Conservation (phyloP, 2,329 filamentous ascomycete species). For the Didymosphaeria variabile region DNA sequence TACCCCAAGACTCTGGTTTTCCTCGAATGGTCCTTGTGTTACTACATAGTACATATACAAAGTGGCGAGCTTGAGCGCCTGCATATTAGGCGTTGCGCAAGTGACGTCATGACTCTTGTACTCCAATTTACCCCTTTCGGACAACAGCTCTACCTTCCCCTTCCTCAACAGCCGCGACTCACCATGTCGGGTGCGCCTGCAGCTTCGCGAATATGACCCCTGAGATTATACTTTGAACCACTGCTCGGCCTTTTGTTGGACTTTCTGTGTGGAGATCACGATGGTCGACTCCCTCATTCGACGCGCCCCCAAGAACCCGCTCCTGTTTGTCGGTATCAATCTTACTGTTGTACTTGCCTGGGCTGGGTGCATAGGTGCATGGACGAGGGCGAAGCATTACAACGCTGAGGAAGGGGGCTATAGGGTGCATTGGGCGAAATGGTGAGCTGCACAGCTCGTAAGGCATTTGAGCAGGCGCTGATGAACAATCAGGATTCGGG, state of each 20-base stretch:
- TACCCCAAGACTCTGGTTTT: too few relatives aligned
- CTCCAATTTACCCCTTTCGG: too few relatives aligned
- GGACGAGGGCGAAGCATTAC: constrained; percentile 9
- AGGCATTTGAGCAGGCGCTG: background rate
- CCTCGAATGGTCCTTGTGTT: too few relatives aligned
- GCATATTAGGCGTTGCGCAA: too few relatives aligned
- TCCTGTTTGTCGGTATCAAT: constrained; percentile 10
- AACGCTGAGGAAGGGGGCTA: constrained; percentile 10
- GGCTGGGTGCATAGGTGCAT: constrained; percentile 12
- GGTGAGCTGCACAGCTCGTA: background rate
- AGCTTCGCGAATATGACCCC: background rate
- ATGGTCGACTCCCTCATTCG: constrained; percentile 8
- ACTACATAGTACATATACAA: too few relatives aligned
- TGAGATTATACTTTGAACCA: background rate
- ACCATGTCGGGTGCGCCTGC: too few relatives aligned
- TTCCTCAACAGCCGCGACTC: too few relatives aligned
- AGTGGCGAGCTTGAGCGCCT: too few relatives aligned
- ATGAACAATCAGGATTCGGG: background rate
- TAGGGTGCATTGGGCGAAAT: constrained; percentile 6
- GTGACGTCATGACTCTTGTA: too few relatives aligned
- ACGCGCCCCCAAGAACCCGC: constrained; percentile 6
- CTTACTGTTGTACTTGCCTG: background rate
- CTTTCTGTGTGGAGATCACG: background rate
- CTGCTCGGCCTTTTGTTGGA: background rate
- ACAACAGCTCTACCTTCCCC: too few relatives aligned